Evolutionary conservation across 306 rosid genomes (phyloP), one percentile per base, ranked within the genome.

Genomic region (Vachellia collinsii): DNA sequence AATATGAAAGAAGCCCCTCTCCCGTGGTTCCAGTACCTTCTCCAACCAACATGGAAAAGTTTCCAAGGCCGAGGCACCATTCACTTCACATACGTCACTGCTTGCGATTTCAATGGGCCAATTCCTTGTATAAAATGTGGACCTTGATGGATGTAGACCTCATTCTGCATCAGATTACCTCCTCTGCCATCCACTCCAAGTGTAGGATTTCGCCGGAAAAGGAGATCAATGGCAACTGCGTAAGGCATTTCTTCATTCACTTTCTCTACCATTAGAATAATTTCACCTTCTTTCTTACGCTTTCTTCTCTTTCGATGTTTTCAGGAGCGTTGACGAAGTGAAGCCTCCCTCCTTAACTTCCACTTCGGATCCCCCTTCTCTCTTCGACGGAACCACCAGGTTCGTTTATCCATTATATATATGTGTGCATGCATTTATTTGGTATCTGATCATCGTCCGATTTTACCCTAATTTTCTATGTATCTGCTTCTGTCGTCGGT

Each of bases 381-480:
- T 94, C 34, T 94, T 94, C 62, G 97, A 94, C 67, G 98, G 97
- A 82, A 91, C 98, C 42, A 89, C 92, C 71, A 91, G 98, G 97
- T 93, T 81, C 36, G 17, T 50, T 67, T 51, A 54, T 42, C 62
- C 29, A 43, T n/a, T 37, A 17, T 59, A 20, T 5, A 25, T 62
- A 20, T 29, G 1, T 10, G n/a, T 11, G 14, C 4, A 44, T 46
- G 9, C 0, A 5, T 34, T 0, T 6, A 7, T 14, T 5, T 29
- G 3, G 17, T 7, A 17, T 16, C 11, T 16, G 14, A 37, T 56
- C 70, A 3, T 62, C 6, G 63, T 41, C 34, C 65, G 5, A 39
- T 77, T 25, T 59, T 39, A 11, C 61, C 46, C 54, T 47, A 1
- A 44, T 43, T 29, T 41, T 66, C 48, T 54, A 7, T 20, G 25